A percentile compares a stretch with the other conserved stretches of the same genome.
These are phyloP conservation scores for Pulveroboletus sp. DNA, from an alignment of 768 basidiomycete species.

Conservation along the genomic window DNA sequence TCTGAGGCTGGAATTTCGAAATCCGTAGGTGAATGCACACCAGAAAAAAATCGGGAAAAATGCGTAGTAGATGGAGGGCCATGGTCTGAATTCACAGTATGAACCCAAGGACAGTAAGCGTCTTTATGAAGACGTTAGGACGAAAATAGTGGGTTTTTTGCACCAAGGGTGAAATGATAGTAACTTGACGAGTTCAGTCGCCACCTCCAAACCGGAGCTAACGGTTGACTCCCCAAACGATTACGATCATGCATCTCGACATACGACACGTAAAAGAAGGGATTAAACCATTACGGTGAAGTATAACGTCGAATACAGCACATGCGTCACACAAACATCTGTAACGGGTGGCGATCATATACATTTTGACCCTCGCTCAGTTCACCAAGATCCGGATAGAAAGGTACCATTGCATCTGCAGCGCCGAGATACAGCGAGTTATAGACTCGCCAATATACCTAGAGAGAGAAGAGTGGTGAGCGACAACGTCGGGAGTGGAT, in stretches of 20 bases:
- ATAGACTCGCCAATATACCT: conserved; percentile 92
- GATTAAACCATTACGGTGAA: conserved; percentile 2
- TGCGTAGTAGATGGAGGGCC: too few relatives aligned
- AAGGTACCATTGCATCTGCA: conserved; percentile 87
- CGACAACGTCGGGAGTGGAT: background rate
- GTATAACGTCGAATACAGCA: conserved; percentile 2
- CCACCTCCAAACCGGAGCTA: too few relatives aligned
- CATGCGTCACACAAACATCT: conserved; percentile 66
- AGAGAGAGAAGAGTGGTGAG: conserved; percentile 4
- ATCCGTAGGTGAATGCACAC: too few relatives aligned
- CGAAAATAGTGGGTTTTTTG: too few relatives aligned
- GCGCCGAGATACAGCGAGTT: conserved; percentile 92
- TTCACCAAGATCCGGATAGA: conserved; percentile 89
- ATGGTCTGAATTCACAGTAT: too few relatives aligned
- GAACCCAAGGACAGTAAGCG: too few relatives aligned
- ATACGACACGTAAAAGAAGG: background rate
- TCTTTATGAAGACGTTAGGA: too few relatives aligned
- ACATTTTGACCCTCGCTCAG: conserved; percentile 88
- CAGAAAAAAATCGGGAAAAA: too few relatives aligned
- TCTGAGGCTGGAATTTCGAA: too few relatives aligned
- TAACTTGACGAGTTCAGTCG: too few relatives aligned
- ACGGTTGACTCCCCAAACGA: too few relatives aligned
- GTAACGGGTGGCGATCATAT: conserved; percentile 80
- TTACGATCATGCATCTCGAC: background rate
- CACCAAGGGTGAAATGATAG: too few relatives aligned